These are phyloP conservation scores for Silene latifolia DNA, from an alignment of 148 eudicot genomes.

Conservation along the genomic window DNA sequence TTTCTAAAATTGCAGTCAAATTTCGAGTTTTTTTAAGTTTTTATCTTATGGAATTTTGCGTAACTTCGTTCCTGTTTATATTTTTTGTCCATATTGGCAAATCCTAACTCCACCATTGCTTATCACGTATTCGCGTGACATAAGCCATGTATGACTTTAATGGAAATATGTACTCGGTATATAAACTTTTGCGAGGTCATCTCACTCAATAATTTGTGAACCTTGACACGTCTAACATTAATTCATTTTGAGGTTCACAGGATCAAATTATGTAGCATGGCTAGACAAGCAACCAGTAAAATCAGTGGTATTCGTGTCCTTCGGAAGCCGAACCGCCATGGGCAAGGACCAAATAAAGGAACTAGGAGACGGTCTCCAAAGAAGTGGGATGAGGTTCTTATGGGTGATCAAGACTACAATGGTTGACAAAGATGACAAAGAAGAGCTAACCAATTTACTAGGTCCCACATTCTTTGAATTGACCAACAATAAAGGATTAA, in stretches of 20 bases:
- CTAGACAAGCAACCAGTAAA: constrained; percentile 28
- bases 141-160: no score
- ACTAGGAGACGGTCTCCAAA: constrained; percentile 35
- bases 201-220: no score
- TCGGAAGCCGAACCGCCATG: constrained; percentile 44
- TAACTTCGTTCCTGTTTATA: no score
- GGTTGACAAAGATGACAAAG: constrained; percentile 40
- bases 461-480: constrained; percentile 30
- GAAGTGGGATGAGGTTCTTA: constrained; percentile 28
- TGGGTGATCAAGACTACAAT: constrained; percentile 46
- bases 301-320: constrained; percentile 36
- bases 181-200: no score
- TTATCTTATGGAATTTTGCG: no score
- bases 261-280: constrained; percentile 27
- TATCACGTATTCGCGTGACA: no score
- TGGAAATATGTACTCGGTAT: no score
- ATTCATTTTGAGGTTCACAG: neutral
- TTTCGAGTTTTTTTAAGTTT: no score
- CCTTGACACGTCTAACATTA: no score
- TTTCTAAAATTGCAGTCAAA: no score
- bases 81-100: no score
- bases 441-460: constrained; percentile 20
- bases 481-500: constrained; percentile 25
- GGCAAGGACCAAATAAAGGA: constrained; percentile 37
- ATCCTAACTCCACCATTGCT: no score